Conservation (phyloP, 2,329 filamentous ascomycete species). For the Fusarium lateritium region DNA sequence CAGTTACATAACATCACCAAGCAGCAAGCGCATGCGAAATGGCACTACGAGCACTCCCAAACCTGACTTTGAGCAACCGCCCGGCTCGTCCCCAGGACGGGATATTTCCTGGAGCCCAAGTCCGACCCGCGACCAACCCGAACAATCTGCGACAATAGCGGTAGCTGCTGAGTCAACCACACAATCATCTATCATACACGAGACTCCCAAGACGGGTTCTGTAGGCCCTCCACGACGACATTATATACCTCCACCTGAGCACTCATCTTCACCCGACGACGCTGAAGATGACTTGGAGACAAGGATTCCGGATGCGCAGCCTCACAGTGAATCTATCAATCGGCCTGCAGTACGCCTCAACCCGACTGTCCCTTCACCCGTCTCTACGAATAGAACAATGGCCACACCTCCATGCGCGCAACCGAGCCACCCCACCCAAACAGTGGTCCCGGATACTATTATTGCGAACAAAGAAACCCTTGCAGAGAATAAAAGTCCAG, state of each 20-base stretch:
- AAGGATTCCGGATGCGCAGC: constrained; percentile 52
- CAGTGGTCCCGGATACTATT: constrained; percentile 40
- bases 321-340: constrained; percentile 45
- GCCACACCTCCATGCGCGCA: constrained; percentile 55
- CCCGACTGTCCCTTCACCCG: constrained; percentile 33
- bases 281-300: constrained; percentile 57
- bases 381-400: constrained; percentile 28
- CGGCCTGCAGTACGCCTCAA: constrained; percentile 40
- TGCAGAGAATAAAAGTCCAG: not conserved
- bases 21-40: constrained; percentile 32
- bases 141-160: not conserved
- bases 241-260: constrained; percentile 18
- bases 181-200: constrained; percentile 44
- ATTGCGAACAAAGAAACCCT: constrained; percentile 3
- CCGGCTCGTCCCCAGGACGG: constrained; percentile 23
- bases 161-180: constrained; percentile 9
- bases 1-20: constrained; percentile 6
- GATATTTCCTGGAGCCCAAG: constrained; percentile 44
- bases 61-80: not conserved
- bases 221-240: constrained; percentile 22
- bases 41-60: constrained; percentile 1
- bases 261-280: constrained; percentile 40
- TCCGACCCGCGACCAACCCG: constrained; percentile 11
- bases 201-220: constrained; percentile 44
- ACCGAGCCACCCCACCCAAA: constrained; percentile 43